Evolutionary conservation across 2,329 filamentous ascomycete species (phyloP).

Genomic region (Myriosclerotinia curreyana): DNA sequence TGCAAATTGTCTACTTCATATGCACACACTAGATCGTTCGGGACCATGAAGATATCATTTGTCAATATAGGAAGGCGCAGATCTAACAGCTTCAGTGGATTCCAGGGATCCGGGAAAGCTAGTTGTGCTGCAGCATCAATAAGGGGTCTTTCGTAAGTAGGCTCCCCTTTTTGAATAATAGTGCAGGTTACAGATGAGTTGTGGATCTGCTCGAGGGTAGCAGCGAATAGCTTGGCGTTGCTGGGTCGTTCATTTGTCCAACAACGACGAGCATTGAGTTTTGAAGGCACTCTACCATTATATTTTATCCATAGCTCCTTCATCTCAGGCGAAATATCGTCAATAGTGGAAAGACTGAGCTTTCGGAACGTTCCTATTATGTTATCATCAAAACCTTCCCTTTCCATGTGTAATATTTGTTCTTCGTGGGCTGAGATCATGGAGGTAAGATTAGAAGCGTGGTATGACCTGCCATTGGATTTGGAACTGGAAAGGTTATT

Average conservation of each 20-base stretch:
- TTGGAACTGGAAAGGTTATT: neutral
- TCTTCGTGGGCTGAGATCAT: neutral
- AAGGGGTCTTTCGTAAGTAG: neutral
- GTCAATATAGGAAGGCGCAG: neutral
- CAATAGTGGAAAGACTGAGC: neutral
- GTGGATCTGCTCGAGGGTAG: slow-evolving; percentile 2
- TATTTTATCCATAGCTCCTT: too few relatives aligned
- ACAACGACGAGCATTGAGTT: neutral
- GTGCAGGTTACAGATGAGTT: neutral
- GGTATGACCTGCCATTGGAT: neutral
- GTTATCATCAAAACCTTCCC: neutral
- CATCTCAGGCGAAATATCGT: neutral
- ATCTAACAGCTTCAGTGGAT: neutral
- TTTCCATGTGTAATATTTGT: neutral
- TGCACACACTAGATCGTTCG: neutral
- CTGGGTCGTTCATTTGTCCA: slow-evolving; percentile 1
- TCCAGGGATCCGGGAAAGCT: slow-evolving; percentile 1
- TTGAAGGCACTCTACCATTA: neutral
- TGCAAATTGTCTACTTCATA: neutral
- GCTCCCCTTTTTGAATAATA: neutral
- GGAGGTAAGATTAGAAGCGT: neutral
- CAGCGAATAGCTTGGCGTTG: slow-evolving; percentile 1
- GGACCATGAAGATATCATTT: neutral
- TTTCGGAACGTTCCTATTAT: neutral
- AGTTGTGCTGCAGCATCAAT: slow-evolving; percentile 1